Percentiles rank a stretch among this genome's conserved stretches.
phyloP scores from a whole-genome alignment of 768 basidiomycete species.

The Pulveroboletus sp. region DNA sequence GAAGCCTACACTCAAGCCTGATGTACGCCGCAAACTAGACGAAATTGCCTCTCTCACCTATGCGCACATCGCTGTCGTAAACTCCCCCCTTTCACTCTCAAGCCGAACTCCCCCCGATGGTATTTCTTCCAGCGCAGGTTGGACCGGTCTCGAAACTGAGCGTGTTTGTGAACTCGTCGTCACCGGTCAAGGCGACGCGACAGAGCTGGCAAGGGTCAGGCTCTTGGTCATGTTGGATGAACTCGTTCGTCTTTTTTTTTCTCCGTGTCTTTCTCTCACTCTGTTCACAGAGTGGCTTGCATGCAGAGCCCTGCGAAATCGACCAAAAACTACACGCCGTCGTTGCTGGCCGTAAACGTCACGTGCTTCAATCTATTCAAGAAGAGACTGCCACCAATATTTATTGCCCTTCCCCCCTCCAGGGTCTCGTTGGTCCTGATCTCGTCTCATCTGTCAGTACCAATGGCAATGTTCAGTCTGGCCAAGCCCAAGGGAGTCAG shows the following conservation, averaged over 20 bases:
- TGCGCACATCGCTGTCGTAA: slow-evolving; percentile 92
- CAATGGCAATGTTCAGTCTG: slow-evolving; percentile 32
- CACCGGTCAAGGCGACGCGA: slow-evolving; percentile 82
- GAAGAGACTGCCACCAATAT: slow-evolving; percentile 98
- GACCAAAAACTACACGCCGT: slow-evolving; percentile 93
- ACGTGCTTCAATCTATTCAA: slow-evolving; percentile 84
- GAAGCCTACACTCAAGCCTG: slow-evolving; percentile 73
- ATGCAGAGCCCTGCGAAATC: slow-evolving; percentile 88
- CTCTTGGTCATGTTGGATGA: slow-evolving; percentile 93
- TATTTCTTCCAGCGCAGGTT: slow-evolving; percentile 70
- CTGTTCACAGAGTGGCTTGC: slow-evolving; percentile 69
- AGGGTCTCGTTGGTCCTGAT: slow-evolving; percentile 76
- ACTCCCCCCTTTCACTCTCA: slow-evolving; percentile 70
- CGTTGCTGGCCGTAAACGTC: slow-evolving; percentile 84
- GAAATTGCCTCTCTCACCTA: slow-evolving; percentile 91
- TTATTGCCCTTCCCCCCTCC: slow-evolving; percentile 87
- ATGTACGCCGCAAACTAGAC: slow-evolving; percentile 82
- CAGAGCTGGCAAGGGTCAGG: slow-evolving; percentile 86
- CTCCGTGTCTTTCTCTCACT: neutral
- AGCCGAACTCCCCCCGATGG: slow-evolving; percentile 75
- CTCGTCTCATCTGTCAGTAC: slow-evolving; percentile 36
- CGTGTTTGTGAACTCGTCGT: slow-evolving; percentile 90
- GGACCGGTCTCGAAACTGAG: slow-evolving; percentile 91
- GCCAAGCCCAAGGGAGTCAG: slow-evolving; percentile 18
- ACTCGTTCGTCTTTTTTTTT: slow-evolving; percentile 53